Evolutionary conservation across 2,329 filamentous ascomycete genomes (phyloP), one percentile per base, ranked within the genome.

Genomic region (Proliferodiscus dingleyae): DNA sequence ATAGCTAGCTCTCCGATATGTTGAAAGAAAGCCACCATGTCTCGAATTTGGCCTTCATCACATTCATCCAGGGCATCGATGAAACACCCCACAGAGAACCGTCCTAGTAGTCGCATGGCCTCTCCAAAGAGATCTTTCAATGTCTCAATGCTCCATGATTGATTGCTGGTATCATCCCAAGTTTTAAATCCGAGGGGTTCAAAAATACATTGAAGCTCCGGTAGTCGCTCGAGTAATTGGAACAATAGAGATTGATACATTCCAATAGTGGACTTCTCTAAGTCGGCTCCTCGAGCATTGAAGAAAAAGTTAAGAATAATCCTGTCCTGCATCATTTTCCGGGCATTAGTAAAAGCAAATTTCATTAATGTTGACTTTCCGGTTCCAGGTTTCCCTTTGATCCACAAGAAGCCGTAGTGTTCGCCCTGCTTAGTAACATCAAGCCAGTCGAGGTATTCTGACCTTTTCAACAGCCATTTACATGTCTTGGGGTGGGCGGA

Each of bases 61-160:
- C 69, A 72, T 52, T 74, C 71, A 47, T 73, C 69, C 5, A 74
- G 63, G 3, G 71, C 70, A 53, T 74, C 70, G 33, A 74, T 60
- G 41, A 71, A 65, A 37, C 63, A 67, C 0, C 51, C 56, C 2
- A 71, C 33, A 1, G 43, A 45, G 11, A 44, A 46, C 5, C 46
- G 10, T 3, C 50, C 53, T 7, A 70, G 51, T 2, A 41, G 34
- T 13, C 29, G 16, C 11, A 65, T 46, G 3, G 59, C 58, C 5
- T 15, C 13, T 3, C 16, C 7, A 13, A 68, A 57, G 8, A 62
- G 36, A 18, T 45, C 37, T 33, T 64, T 37, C 18, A 68, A 46
- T 3, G 24, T 24, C 11, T 58, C 51, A 5, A 57, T 23, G 1
- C 45, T 40, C 60, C 59, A 61, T 15, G 15, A 13, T 1, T 46